Conservation (phyloP, 2,329 filamentous ascomycete species). For the Escovopsis sp. region DNA sequence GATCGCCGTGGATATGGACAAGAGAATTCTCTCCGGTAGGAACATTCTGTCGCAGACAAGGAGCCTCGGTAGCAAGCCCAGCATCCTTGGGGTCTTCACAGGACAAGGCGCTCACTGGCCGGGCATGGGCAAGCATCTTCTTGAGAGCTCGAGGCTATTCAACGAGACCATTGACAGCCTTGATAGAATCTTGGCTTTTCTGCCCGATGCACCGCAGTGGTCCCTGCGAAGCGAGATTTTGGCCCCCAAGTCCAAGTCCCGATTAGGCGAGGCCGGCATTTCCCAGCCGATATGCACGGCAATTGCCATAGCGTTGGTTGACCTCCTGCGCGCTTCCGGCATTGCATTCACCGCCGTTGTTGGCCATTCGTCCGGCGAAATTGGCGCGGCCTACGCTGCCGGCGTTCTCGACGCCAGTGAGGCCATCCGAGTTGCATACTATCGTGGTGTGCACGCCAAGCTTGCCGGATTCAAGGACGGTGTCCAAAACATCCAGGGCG, state of each 20-base stretch:
- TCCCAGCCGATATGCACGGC: slow-evolving; percentile 17
- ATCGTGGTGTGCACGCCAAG: slow-evolving; percentile 1
- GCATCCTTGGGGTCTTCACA: slow-evolving; percentile 13
- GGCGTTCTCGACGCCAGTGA: slow-evolving; percentile 20
- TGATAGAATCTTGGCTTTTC: background rate
- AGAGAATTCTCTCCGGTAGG: background rate
- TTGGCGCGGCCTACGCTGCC: slow-evolving; percentile 34
- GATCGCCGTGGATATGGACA: background rate
- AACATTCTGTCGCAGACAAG: background rate
- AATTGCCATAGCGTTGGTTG: slow-evolving; percentile 15
- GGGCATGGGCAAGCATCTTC: slow-evolving; percentile 1
- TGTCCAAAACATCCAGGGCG: background rate
- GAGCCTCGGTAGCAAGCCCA: background rate
- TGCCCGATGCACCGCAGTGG: slow-evolving; percentile 2
- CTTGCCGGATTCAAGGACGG: background rate
- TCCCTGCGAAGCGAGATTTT: slow-evolving; percentile 1
- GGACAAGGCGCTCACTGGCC: slow-evolving; percentile 20
- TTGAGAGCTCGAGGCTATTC: slow-evolving; percentile 7
- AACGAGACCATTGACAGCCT: background rate
- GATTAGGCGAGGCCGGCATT: slow-evolving; percentile 10
- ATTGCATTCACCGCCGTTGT: slow-evolving; percentile 22
- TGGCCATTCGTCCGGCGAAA: slow-evolving; percentile 35
- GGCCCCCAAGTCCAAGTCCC: background rate
- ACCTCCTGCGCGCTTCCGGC: slow-evolving; percentile 15
- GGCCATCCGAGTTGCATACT: slow-evolving; percentile 7